phyloP scores from a whole-genome alignment of 1,284 basidiomycete genomes.

The Microbotryum silenes-acaulis region DNA sequence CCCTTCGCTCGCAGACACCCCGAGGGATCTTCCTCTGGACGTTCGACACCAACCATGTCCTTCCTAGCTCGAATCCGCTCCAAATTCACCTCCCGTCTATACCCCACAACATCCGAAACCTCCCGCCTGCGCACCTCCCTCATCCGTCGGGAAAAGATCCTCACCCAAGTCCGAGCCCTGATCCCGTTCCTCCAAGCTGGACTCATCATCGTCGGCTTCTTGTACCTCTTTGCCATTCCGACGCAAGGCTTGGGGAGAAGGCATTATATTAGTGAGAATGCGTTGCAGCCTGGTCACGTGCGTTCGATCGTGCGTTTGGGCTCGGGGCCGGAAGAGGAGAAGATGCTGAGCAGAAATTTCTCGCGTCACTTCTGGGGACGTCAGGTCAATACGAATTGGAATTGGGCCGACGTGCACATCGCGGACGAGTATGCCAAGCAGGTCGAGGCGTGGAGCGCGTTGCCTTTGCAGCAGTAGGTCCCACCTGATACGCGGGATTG shows the following conservation, averaged over 20 bases:
- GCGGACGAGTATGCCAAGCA: slow-evolving; percentile 69
- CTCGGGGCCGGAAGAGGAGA: not conserved
- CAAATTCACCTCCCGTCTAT: too few species aligned
- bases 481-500: not conserved
- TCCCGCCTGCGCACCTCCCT: slow-evolving; percentile 1
- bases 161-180: not conserved
- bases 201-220: slow-evolving; percentile 29
- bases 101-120: too few species aligned
- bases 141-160: slow-evolving; percentile 12
- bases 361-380: not conserved
- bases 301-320: slow-evolving; percentile 17
- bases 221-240: slow-evolving; percentile 30
- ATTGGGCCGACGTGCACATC: slow-evolving; percentile 74
- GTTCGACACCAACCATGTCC: too few species aligned
- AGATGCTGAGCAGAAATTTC: not conserved
- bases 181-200: slow-evolving; percentile 14
- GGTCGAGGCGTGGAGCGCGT: slow-evolving; percentile 56
- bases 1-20: too few species aligned
- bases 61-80: too few species aligned
- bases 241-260: not conserved
- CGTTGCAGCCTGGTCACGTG: slow-evolving; percentile 80
- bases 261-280: slow-evolving; percentile 87
- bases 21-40: too few species aligned
- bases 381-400: slow-evolving; percentile 79
- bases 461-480: slow-evolving; percentile 6